Evolutionary conservation across 2,329 filamentous ascomycete species (phyloP).

Genomic region (Cordyceps farinosa): DNA sequence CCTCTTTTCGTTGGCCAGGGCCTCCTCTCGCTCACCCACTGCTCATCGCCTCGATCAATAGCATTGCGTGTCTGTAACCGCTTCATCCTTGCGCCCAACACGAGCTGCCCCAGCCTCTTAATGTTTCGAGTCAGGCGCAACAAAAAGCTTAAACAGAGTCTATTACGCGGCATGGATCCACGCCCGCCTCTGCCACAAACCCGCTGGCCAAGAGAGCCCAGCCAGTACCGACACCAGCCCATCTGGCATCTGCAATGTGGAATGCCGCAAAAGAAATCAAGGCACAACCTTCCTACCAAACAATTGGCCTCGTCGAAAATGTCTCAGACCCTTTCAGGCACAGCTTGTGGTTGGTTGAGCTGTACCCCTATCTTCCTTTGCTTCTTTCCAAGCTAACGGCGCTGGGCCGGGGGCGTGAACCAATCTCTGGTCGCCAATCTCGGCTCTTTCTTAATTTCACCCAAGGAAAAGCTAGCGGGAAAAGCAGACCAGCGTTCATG

Average conservation of each 20-base stretch:
- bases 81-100: not conserved
- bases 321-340: slow-evolving; percentile 10
- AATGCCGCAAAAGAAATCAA: slow-evolving; percentile 1
- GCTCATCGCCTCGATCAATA: not conserved
- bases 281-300: not conserved
- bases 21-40: not conserved
- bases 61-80: not conserved
- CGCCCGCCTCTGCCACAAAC: not conserved
- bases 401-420: not conserved
- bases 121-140: not conserved
- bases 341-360: slow-evolving; percentile 1
- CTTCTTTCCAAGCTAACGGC: not conserved
- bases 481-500: not conserved
- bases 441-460: not conserved
- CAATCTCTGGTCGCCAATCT: slow-evolving; percentile 5
- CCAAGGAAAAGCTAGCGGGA: not conserved
- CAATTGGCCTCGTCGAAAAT: not conserved
- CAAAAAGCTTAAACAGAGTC: slow-evolving; percentile 1
- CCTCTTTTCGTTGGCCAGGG: not conserved
- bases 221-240: not conserved
- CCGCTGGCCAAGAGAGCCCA: not conserved
- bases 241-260: not conserved
- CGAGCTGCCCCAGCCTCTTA: not conserved
- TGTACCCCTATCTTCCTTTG: not conserved
- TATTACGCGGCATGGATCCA: not conserved